phyloP scores from a whole-genome alignment of 202 grass and related monocot species.

The Panicum virgatum region DNA sequence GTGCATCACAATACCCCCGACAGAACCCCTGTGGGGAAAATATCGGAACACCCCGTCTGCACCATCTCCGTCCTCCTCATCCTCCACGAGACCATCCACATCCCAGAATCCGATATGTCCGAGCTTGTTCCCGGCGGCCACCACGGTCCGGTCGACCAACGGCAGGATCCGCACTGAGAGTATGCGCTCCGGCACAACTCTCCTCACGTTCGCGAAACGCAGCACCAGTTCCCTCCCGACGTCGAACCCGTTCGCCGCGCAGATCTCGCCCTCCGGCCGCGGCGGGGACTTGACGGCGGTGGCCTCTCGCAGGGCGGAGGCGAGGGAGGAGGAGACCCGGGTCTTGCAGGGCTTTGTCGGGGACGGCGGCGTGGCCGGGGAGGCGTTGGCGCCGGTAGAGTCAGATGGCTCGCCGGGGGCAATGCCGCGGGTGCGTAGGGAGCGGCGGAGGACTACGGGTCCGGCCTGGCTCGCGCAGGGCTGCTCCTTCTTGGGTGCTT shows the following conservation, averaged over 20 bases:
- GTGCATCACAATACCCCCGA: conserved; percentile 70
- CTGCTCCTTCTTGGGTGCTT: conserved; percentile 29
- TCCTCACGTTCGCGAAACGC: conserved; percentile 48
- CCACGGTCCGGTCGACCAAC: conserved; percentile 50
- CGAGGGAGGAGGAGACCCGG: conserved; percentile 46
- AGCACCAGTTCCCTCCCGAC: conserved; percentile 48
- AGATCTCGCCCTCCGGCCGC: neutral
- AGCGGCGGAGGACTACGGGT: conserved; percentile 59
- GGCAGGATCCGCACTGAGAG: conserved; percentile 59
- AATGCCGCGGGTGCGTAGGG: conserved; percentile 63
- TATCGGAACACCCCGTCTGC: conserved; percentile 60
- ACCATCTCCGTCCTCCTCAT: conserved; percentile 38
- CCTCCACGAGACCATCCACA: conserved; percentile 43
- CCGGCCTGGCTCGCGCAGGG: neutral
- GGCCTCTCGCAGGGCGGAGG: conserved; percentile 28
- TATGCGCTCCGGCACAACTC: conserved; percentile 57
- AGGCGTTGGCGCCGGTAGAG: neutral
- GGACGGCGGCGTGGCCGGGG: neutral
- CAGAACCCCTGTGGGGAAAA: conserved; percentile 61
- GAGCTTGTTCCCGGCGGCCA: conserved; percentile 58
- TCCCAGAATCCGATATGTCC: conserved; percentile 88
- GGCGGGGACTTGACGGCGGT: neutral
- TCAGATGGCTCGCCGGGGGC: conserved; percentile 21
- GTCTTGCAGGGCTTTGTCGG: neutral
- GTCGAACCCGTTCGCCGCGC: conserved; percentile 40